Base-by-base conservation (phyloP, 2,329 filamentous ascomycete genomes). In the Aspergillus sergii region DNA sequence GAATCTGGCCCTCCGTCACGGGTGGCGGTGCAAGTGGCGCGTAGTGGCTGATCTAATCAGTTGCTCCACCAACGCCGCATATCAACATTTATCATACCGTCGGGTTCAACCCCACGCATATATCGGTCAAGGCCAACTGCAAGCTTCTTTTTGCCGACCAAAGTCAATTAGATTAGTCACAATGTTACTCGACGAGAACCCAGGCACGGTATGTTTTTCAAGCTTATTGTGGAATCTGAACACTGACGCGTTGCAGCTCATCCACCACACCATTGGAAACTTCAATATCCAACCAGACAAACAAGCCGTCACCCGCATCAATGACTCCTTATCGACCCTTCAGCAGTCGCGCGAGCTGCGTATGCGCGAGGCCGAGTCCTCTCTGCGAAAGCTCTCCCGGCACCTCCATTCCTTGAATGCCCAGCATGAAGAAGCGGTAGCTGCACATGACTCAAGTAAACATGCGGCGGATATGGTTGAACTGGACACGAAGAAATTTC, bases 261-360 rank as follows among this genome's bases (percentile, higher is more conserved):
- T 99, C 81, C 86, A 90, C 75, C 91, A 96, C 81, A 97, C 94
- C 48, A 91, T 96, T 73, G 86, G 89, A 72, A 97, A 97, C 84
- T 99, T 99, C 88, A 95, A 96, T 82, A 96, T 94, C 73, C 84
- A 87, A 23, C 92, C 92, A 12, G 95, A 99, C 84, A 95, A 93
- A 75, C 84, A 88, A 68, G 91, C 92, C 65, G 87, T 98, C 23
- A 84, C 89, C 23, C 93, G 95, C 75, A 91, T 98, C 75, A 88
- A 88, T 77, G 92, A 94, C 76, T 94, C 92, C 1, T 86, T 97
- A 58, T 86, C 88, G 10, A 91, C 91, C 0, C 88, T 99, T n/a
- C 87, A 92, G 71, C 89, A 93, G 74, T 91, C 93, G 64, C 93
- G 95, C 75, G 87, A 92, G 64, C 84, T 93, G 57, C 91, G 92